Evolutionary conservation across 768 basidiomycete species (phyloP), one percentile per base, ranked within the genome.

Genomic region (Serpula lacrymans): DNA sequence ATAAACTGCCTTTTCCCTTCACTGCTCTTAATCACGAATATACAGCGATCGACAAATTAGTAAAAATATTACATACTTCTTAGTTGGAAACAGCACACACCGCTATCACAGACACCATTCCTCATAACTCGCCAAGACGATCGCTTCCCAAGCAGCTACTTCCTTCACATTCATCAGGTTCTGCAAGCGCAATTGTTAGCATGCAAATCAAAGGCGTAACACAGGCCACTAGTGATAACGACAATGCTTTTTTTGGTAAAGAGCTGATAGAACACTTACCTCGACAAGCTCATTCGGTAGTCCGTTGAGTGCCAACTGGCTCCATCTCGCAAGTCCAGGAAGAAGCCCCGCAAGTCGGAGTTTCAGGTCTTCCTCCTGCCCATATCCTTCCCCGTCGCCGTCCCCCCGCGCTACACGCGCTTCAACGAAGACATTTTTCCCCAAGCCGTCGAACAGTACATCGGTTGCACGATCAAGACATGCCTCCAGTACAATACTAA

Each of bases 281-380:
- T 93, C 89, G 20, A 90, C 75, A 48, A 91, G 65, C 57, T 87
- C 88, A 57, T 88, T 90, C 25, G 87, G 88, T 40, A 83, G 57
- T 13, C 75, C 76, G 47, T 78, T 73, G 50, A 91, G 57, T 27
- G 82, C 81, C 43, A 79, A 43, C 47, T 77, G 77, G 52, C 82
- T 83, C 89, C 91, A 92, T 42, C 79, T 68, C 40, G 85, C 80
- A 29, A 96, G 64, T 1, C 78, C 84, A 4, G 92, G 93, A 21
- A 97, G 63, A 50, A 95, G 63, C 5, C 82, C 80, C 11, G 90
- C 94, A 11, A 96, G 60, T 33, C 87, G 68, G 36, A 88, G 75
- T 49, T 75, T 71, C 35, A 71, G 57, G 21, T 74, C 74, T 31
- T 70, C 59, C 28, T 39, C 49, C 21, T 33, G 13, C 29, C 68